phyloP scores from a whole-genome alignment of 2,329 filamentous ascomycete species.

The Sclerotinia borealis region DNA sequence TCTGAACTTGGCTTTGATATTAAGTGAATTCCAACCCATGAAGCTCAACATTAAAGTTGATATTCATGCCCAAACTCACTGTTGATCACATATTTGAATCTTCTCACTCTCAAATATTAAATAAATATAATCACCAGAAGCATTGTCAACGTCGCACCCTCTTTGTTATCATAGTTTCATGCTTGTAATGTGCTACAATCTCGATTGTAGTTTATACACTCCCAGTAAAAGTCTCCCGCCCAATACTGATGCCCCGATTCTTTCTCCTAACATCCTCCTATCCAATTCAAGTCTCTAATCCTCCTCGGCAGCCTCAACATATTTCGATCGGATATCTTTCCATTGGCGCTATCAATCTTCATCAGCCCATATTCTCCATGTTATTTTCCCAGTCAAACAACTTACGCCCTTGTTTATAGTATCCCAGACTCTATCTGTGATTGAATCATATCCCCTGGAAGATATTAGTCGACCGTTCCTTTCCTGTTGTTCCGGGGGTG shows the following conservation, averaged over 20 bases:
- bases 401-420: constrained; percentile 84
- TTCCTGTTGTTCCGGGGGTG: not conserved
- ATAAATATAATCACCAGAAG: not conserved
- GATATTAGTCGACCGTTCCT: constrained; percentile 12
- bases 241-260: constrained; percentile 5
- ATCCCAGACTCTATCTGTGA: constrained; percentile 86
- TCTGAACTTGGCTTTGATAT: not conserved
- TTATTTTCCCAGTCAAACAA: constrained; percentile 27
- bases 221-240: constrained; percentile 12
- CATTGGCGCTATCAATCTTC: constrained; percentile 76
- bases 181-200: constrained; percentile 19
- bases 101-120: not conserved
- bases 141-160: not conserved
- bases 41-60: not conserved
- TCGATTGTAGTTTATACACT: constrained; percentile 29
- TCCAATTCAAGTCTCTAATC: constrained; percentile 33
- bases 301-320: constrained; percentile 66
- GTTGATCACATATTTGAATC: not conserved
- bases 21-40: not conserved
- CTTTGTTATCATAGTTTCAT: constrained; percentile 7
- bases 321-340: constrained; percentile 96
- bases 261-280: not conserved
- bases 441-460: constrained; percentile 71
- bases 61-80: not conserved
- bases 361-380: constrained; percentile 30